These are phyloP conservation scores for Phenoliferia sp. DNA, from an alignment of 1,284 basidiomycete genomes.

Conservation along the genomic window DNA sequence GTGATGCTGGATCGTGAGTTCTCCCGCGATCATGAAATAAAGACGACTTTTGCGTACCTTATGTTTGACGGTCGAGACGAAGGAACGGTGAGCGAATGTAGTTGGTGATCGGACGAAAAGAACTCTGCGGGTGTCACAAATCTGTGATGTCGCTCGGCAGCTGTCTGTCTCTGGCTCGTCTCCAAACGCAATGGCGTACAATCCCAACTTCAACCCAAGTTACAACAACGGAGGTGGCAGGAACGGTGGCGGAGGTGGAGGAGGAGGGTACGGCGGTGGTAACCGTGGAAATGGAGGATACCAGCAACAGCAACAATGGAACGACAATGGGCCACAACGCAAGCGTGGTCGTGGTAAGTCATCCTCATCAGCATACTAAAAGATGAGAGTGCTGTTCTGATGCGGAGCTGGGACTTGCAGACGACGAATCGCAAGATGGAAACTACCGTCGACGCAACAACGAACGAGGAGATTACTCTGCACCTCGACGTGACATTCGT, in stretches of 20 bases:
- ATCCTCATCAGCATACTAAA: not conserved
- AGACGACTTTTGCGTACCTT: too few relatives aligned
- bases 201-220: slow-evolving; percentile 1
- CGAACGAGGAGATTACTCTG: slow-evolving; percentile 12
- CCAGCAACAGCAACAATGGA: slow-evolving; percentile 12
- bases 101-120: too few relatives aligned
- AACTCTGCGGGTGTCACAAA: too few relatives aligned
- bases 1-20: too few relatives aligned
- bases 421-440: slow-evolving; percentile 24
- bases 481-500: slow-evolving; percentile 3
- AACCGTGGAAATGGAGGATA: slow-evolving; percentile 4
- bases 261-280: slow-evolving; percentile 9
- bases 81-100: too few relatives aligned
- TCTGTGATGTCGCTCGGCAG: too few relatives aligned
- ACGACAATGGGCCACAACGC: slow-evolving; percentile 10
- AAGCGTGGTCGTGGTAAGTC: slow-evolving; percentile 29
- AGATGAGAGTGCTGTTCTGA: not conserved
- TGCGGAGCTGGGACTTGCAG: not conserved
- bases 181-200: not conserved
- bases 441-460: slow-evolving; percentile 14
- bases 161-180: too few relatives aligned
- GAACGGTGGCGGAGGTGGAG: slow-evolving; percentile 8
- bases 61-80: too few relatives aligned
- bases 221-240: slow-evolving; percentile 4
- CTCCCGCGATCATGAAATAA: too few relatives aligned